Percentiles rank a stretch among this genome's conserved stretches.
Conservation (phyloP, 495 filamentous ascomycete genomes). For the Xylaria castorea region DNA sequence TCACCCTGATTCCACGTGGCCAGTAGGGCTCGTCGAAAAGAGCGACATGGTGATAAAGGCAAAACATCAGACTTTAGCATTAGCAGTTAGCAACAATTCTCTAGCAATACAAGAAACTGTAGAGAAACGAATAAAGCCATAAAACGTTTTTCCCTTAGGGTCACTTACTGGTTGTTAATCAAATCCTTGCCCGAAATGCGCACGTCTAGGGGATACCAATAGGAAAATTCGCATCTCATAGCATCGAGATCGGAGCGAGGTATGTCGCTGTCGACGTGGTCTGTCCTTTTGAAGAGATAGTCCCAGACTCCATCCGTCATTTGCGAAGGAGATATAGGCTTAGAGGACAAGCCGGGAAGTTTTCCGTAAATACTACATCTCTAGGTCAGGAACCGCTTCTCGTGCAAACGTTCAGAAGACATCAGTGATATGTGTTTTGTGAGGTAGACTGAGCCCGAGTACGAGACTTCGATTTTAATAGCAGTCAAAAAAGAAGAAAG, state of each 20-base stretch:
- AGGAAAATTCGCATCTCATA: conserved; percentile 90
- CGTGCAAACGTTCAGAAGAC: background rate
- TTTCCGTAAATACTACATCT: conserved; percentile 22
- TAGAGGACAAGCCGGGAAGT: conserved; percentile 22
- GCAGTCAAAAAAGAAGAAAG: background rate
- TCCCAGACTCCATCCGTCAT: conserved; percentile 98
- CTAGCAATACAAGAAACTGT: background rate
- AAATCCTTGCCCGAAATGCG: conserved; percentile 86
- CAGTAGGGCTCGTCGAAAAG: conserved; percentile 87
- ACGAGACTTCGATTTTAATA: background rate
- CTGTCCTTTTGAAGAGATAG: conserved; percentile 74
- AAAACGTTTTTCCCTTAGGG: background rate
- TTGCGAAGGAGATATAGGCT: conserved; percentile 75
- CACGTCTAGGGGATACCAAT: conserved; percentile 94
- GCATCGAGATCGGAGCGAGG: conserved; percentile 70
- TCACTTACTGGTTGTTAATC: conserved; percentile 70
- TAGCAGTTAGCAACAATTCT: background rate
- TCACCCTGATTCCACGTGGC: conserved; percentile 82
- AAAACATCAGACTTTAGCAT: conserved; percentile 74
- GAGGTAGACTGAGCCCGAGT: background rate
- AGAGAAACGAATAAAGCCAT: background rate
- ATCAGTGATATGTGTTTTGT: background rate
- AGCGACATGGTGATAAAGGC: conserved; percentile 92
- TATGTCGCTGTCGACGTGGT: conserved; percentile 70
- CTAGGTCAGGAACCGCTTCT: background rate